A percentile compares a stretch with the other conserved stretches of the same genome.
phyloP scores from a whole-genome alignment of 2,329 filamentous ascomycete genomes.

The Epichloe brachyelytri region DNA sequence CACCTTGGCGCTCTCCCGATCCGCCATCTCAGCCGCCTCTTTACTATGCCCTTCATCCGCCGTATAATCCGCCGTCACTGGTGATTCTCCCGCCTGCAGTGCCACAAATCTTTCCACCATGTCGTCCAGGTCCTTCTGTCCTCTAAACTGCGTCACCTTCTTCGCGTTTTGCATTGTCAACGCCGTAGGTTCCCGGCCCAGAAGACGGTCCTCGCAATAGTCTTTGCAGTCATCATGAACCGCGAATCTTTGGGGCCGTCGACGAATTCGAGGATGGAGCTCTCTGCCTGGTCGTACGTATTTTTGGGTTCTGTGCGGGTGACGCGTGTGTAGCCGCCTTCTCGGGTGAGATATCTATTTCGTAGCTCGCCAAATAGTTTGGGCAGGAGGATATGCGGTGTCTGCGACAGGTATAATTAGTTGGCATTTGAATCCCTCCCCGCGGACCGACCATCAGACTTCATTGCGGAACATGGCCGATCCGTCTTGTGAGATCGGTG shows the following conservation, averaged over 20 bases:
- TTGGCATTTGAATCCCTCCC: not conserved
- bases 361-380: constrained; percentile 82
- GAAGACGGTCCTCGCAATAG: constrained; percentile 53
- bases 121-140: constrained; percentile 53
- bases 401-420: constrained; percentile 29
- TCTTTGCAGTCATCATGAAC: constrained; percentile 84
- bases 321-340: constrained; percentile 90
- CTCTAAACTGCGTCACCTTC: constrained; percentile 74
- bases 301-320: constrained; percentile 83
- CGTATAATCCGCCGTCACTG: constrained; percentile 5
- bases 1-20: constrained; percentile 19
- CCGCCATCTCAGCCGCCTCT: constrained; percentile 12
- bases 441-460: too few relatives aligned
- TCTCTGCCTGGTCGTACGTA: constrained; percentile 70
- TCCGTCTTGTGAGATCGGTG: too few relatives aligned
- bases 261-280: constrained; percentile 86
- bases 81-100: constrained; percentile 7
- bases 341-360: constrained; percentile 62
- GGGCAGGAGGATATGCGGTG: constrained; percentile 55
- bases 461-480: too few relatives aligned
- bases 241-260: constrained; percentile 90
- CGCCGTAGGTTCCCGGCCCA: constrained; percentile 48
- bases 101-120: constrained; percentile 37
- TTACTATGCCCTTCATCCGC: constrained; percentile 6
- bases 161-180: constrained; percentile 66